Conservation (phyloP, 208 protist genomes). For the Tritrichomonas foetus region DNA sequence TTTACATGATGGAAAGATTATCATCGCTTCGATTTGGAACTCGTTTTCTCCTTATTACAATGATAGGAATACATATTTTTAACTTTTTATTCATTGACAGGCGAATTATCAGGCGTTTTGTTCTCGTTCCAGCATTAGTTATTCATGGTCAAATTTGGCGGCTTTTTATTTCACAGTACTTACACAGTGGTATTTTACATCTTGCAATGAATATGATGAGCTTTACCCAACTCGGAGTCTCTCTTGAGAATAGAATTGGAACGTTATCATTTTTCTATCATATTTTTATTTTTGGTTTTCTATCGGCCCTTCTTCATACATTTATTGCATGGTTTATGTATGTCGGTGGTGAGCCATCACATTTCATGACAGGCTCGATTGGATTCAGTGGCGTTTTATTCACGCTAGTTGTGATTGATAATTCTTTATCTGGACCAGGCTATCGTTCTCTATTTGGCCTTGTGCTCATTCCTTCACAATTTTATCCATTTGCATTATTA, state of each 20-base stretch:
- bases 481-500: background rate
- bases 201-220: slow-evolving; percentile 29
- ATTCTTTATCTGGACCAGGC: background rate
- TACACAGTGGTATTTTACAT: background rate
- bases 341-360: background rate
- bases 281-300: background rate
- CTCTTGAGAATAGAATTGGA: background rate
- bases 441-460: background rate
- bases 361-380: background rate
- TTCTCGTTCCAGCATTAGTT: background rate
- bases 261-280: slow-evolving; percentile 21
- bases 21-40: background rate
- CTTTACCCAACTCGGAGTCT: background rate
- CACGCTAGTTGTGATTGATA: background rate
- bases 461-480: background rate
- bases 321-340: background rate
- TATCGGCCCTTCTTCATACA: background rate
- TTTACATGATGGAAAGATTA: background rate
- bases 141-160: background rate
- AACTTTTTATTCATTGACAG: background rate
- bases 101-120: background rate
- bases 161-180: background rate
- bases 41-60: background rate
- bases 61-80: background rate
- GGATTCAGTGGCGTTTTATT: background rate